phyloP scores from a whole-genome alignment of 139 green algal species.

The Yamagishiella unicocca region DNA sequence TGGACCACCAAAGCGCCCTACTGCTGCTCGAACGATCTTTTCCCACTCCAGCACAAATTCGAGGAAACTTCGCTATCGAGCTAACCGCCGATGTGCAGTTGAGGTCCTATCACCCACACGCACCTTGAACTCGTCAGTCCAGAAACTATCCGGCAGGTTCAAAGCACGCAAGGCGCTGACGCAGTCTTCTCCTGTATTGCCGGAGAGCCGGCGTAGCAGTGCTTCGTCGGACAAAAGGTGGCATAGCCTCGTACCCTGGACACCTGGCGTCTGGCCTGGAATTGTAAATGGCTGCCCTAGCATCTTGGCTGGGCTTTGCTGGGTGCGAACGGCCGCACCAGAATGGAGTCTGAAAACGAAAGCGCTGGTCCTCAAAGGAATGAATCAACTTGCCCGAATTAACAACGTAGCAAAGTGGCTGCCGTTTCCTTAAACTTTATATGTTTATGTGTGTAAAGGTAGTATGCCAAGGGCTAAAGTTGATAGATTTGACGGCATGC shows the following conservation, averaged over 20 bases:
- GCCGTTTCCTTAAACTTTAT: no score
- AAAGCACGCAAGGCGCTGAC: conserved; percentile 9
- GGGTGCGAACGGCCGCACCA: no score
- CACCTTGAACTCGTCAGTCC: conserved; percentile 44
- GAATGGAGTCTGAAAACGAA: no score
- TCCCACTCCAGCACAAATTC: no score
- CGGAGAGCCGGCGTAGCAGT: not conserved
- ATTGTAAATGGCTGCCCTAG: conserved; percentile 2
- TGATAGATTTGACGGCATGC: no score
- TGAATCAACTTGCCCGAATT: no score
- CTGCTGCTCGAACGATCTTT: no score
- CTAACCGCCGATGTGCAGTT: conserved; percentile 33
- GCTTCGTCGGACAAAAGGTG: conserved; percentile 36
- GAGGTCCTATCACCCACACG: not conserved
- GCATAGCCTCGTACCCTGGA: conserved; percentile 21
- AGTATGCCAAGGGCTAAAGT: no score
- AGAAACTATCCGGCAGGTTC: conserved; percentile 36
- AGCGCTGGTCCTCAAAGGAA: no score
- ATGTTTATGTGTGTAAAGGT: no score
- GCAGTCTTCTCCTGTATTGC: conserved; percentile 27
- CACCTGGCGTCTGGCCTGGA: conserved; percentile 6
- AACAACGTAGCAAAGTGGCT: no score
- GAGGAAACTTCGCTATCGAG: not conserved
- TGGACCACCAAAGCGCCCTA: not conserved
- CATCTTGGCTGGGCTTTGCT: not conserved